Evolutionary conservation across 2,329 filamentous ascomycete species (phyloP).

Genomic region (Colletotrichum sp.): DNA sequence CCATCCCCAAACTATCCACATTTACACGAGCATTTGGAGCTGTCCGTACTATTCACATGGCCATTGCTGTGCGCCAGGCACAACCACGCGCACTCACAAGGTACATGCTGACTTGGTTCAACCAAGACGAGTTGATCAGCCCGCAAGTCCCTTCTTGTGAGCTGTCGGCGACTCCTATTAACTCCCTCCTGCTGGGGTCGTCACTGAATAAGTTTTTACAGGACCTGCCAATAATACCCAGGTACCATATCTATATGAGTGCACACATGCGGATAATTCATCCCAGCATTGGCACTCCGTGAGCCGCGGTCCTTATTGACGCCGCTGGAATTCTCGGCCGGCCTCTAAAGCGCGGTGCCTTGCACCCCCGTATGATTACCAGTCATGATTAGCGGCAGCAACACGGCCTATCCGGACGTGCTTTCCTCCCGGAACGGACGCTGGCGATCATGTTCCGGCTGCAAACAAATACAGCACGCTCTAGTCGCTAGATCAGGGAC

Average conservation of each 20-base stretch:
- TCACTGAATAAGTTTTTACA: neutral
- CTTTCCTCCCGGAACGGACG: neutral
- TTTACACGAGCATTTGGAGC: neutral
- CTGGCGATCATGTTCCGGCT: neutral
- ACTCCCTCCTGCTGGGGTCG: neutral
- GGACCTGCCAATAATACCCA: neutral
- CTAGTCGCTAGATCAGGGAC: neutral
- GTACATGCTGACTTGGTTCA: neutral
- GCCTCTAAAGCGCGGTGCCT: neutral
- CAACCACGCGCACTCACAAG: neutral
- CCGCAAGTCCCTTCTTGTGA: neutral
- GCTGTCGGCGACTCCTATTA: neutral
- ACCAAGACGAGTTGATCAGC: neutral
- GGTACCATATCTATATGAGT: neutral
- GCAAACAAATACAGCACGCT: neutral
- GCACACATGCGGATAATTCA: neutral
- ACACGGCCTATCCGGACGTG: neutral
- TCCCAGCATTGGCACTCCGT: neutral
- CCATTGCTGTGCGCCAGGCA: neutral
- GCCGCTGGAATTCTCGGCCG: conserved; percentile 16
- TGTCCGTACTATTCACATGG: neutral
- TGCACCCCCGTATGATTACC: neutral
- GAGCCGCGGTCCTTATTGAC: neutral
- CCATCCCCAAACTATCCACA: neutral
- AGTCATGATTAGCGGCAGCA: neutral